Evolutionary conservation across 805 yeast genomes (phyloP), one percentile per base, ranked within the genome.

Genomic region (Yarrowia sp.): DNA sequence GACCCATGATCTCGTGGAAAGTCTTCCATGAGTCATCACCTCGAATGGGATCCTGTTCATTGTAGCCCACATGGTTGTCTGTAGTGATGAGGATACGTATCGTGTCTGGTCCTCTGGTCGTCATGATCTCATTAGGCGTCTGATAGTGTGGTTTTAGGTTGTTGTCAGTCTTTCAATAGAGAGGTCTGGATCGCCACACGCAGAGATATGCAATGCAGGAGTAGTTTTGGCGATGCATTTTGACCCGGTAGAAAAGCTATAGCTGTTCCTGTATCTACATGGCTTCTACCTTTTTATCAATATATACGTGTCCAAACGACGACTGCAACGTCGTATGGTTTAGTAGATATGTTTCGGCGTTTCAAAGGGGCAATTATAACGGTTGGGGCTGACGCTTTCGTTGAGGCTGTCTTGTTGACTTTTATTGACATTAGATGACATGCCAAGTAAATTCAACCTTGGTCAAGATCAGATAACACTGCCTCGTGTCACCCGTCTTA

Each of bases 31-130:
- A 86, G 75, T 95, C 99, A 73, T 90, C 89, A 0, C 97, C 97
- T 16, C 96, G 83, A 5, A 94, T 87, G 0, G 97, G 93, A 76
- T 95, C 98, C 46, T 85, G 85, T 76, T 95, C 99, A 70, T 87
- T 87, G 76, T 88, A 93, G 0, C 99, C 99, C 19, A 95, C 97
- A 81, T 95, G 99, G 76, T 95, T 95, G 75, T 95, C 99, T 0
- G 98, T 92, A 2, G 99, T 92, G 41, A 95, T 79, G 41, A 95
- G 84, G 19, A 95, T 85, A 32, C 90, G 80, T 16, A 93, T 85
- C 0, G 97, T 91, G 76, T 91, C 86, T 7, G 84, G 84, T 3
- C 87, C 89, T 2, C 35, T 36, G 3, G 67, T 48, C 16, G 48
- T 48, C 56, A 63, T 61, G n/a, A 4, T 45, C 16, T n/a, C 48